Base-by-base conservation (phyloP, 441 rosid genomes). In the Aquilaria agallochum region DNA sequence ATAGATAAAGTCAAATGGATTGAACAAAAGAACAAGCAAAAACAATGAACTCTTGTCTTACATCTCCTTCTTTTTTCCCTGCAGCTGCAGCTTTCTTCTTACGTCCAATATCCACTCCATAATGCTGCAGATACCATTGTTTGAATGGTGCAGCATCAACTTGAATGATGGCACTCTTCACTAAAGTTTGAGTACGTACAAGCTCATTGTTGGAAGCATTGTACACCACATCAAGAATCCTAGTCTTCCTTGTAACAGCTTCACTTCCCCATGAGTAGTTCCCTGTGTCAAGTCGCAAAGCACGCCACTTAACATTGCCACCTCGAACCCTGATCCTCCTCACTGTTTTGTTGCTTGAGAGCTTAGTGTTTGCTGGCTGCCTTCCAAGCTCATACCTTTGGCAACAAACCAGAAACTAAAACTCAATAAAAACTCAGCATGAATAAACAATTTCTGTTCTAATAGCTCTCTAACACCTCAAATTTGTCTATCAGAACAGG, bases 81-180 rank as follows among this genome's bases (percentile, higher is more conserved):
- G 77, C 45, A 40, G 75, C 36, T 12, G 64, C 61, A 9, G 64
- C 13, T 58, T 76, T 79, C 76, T 79, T 76, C 76, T 79, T 76
- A 50, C 78, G 76, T 14, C 83, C 83, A 63, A 79, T 67, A 32
- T 79, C 80, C 64, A 79, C 71, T 50, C 78, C 78, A 58, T 73
- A 79, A 71, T 71, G 84, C 72, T 76, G 79, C 63, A 71, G 75
- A 74, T 76, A 79, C 84, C 81, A 72, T 60, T 80, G 78, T 55
- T 77, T 80, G 60, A 77, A 80, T 2, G 80, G 82, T n/a, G 78
- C 78, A 55, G 82, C 82, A 74, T 80, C 81, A 64, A 80, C 84
- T 63, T 76, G 84, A 65, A 80, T 65, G 55, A 76, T 79, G 7
- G 78, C 77, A 69, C 75, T 72, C 75, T 80, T 75, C 58, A 74